Conservation (phyloP, 371 early-diverging fungal genomes). For the Mucor irregularis region DNA sequence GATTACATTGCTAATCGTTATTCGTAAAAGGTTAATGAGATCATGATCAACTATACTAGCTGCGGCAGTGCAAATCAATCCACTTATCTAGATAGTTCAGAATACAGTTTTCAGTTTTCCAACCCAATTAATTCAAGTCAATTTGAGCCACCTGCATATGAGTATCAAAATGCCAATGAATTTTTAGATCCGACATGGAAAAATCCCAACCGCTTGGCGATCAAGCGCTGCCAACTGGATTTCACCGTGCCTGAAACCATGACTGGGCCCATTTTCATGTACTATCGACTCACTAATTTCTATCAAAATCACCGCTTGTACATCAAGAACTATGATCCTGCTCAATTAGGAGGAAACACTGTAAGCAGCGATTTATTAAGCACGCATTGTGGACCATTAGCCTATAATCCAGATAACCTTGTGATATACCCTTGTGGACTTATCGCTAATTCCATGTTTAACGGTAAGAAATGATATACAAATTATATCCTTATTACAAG, state of each 20-base stretch:
- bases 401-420: slow-evolving; percentile 18
- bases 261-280: slow-evolving; percentile 83
- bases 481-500: not conserved
- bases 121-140: not conserved
- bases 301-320: slow-evolving; percentile 98
- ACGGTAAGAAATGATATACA: slow-evolving; percentile 49
- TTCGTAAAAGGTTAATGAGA: slow-evolving; percentile 62
- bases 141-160: slow-evolving; percentile 38
- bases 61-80: slow-evolving; percentile 56
- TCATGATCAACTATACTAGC: slow-evolving; percentile 88
- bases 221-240: slow-evolving; percentile 71
- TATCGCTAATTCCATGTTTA: slow-evolving; percentile 97
- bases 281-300: slow-evolving; percentile 95
- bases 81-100: slow-evolving; percentile 30
- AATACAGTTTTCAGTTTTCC: slow-evolving; percentile 23
- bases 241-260: slow-evolving; percentile 72
- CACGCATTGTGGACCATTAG: slow-evolving; percentile 58
- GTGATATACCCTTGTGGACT: slow-evolving; percentile 97
- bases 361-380: slow-evolving; percentile 11
- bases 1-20: not conserved
- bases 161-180: slow-evolving; percentile 23
- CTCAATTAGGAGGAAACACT: slow-evolving; percentile 77
- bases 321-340: slow-evolving; percentile 84
- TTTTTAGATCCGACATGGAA: slow-evolving; percentile 36
- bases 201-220: slow-evolving; percentile 45